Conservation (phyloP, 257 asterid species). For the Solanum ossicruentum region DNA sequence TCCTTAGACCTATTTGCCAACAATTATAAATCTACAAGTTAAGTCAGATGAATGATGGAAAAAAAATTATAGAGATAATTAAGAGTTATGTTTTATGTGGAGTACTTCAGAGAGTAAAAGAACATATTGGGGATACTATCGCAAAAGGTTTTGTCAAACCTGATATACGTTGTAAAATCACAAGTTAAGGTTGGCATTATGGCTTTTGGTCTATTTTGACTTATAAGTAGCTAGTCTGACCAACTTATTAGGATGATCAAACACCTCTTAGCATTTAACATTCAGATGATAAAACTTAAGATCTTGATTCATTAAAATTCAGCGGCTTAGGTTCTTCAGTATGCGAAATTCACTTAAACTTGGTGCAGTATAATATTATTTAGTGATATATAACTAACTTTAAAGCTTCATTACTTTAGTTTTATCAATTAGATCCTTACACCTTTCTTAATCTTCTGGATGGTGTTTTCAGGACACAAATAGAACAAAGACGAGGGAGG, state of each 20-base stretch:
- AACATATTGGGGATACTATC: not conserved
- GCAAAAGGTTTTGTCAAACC: not conserved
- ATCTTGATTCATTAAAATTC: not conserved
- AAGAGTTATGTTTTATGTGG: not conserved
- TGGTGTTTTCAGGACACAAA: slow-evolving; percentile 35
- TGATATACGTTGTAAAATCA: not conserved
- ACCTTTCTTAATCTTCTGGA: not conserved
- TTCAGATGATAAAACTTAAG: not conserved
- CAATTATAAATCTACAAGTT: not conserved
- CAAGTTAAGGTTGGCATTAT: not conserved
- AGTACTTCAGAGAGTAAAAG: not conserved
- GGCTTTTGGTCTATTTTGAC: not conserved
- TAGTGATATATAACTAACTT: not conserved
- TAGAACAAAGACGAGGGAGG: slow-evolving; percentile 69
- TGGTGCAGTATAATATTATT: not conserved
- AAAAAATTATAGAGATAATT: not conserved
- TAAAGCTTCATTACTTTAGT: not conserved
- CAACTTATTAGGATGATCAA: not conserved
- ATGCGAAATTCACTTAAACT: not conserved
- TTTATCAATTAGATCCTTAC: not conserved
- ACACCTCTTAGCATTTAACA: not conserved
- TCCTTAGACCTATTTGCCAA: not conserved
- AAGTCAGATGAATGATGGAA: not conserved
- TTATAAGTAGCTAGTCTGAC: not conserved
- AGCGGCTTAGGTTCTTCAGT: not conserved